Conservation (phyloP, 225 moss, liverwort and hornwort genomes). For the Thuidium tamariscinum region DNA sequence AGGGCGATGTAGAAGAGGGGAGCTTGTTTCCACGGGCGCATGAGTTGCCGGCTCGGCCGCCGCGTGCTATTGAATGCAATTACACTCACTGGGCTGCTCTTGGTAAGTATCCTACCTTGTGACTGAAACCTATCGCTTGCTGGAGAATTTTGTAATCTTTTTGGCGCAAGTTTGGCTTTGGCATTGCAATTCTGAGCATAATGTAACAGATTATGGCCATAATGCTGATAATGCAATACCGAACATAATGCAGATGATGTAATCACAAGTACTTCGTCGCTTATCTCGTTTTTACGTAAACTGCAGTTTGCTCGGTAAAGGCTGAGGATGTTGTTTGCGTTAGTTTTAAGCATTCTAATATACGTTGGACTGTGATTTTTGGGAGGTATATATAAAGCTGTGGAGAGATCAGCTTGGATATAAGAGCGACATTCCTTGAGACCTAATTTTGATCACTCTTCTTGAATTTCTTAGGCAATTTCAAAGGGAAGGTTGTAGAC, state of each 20-base stretch:
- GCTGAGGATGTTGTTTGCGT: not conserved
- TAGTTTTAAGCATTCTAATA: not conserved
- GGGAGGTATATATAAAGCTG: not conserved
- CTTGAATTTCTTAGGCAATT: not conserved
- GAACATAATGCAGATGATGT: not conserved
- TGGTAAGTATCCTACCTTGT: constrained; percentile 21
- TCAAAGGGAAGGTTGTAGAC: not conserved
- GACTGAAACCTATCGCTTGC: not conserved
- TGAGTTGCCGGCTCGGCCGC: constrained; percentile 74
- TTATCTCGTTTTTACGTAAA: not conserved
- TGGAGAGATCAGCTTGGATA: not conserved
- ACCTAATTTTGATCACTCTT: not conserved
- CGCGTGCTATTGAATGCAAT: constrained; percentile 87
- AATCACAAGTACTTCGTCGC: not conserved
- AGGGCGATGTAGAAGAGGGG: not conserved
- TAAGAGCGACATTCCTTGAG: not conserved
- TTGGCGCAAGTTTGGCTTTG: not conserved
- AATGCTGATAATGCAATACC: not conserved
- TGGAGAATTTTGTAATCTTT: not conserved
- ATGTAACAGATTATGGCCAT: too few relatives aligned
- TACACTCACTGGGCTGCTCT: constrained; percentile 81
- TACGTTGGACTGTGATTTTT: not conserved
- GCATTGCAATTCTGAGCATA: not conserved
- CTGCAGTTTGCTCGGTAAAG: not conserved
- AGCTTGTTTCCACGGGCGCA: constrained; percentile 59